Percentiles rank a stretch among this genome's conserved stretches.
phyloP scores from a whole-genome alignment of 768 basidiomycete genomes.

The Mycena pura region DNA sequence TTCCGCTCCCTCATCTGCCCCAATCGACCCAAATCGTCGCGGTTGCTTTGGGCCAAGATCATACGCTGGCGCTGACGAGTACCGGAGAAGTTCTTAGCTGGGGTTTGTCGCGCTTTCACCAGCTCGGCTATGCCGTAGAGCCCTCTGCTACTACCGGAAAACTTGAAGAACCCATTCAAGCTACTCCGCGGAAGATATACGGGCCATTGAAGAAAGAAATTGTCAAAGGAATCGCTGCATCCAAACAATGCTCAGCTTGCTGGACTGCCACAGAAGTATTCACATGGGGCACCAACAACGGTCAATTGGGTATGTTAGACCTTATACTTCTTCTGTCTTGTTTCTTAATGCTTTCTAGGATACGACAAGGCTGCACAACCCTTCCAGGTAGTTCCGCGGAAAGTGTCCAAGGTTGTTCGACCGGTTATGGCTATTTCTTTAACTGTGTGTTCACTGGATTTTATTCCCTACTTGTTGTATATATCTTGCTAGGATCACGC shows the following conservation, averaged over 20 bases:
- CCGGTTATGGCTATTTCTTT: constrained; percentile 76
- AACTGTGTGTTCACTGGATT: constrained; percentile 57
- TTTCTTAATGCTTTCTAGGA: constrained; percentile 48
- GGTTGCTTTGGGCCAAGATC: constrained; percentile 92
- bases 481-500: constrained; percentile 67
- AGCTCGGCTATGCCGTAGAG: constrained; percentile 88
- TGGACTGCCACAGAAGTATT: constrained; percentile 79
- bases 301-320: constrained; percentile 72
- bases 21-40: constrained; percentile 63
- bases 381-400: constrained; percentile 77
- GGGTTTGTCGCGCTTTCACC: constrained; percentile 89
- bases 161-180: constrained; percentile 78
- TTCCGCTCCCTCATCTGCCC: constrained; percentile 62
- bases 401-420: constrained; percentile 78
- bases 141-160: constrained; percentile 44
- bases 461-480: neutral
- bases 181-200: constrained; percentile 73
- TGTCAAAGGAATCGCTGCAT: constrained; percentile 85
- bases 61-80: constrained; percentile 85
- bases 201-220: constrained; percentile 79
- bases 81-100: constrained; percentile 87
- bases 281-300: constrained; percentile 94
- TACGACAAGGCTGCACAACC: constrained; percentile 80
- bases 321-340: neutral
- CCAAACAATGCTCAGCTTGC: constrained; percentile 85